Conservation (phyloP, 495 filamentous ascomycete species). For the Chaetomium tenue region DNA sequence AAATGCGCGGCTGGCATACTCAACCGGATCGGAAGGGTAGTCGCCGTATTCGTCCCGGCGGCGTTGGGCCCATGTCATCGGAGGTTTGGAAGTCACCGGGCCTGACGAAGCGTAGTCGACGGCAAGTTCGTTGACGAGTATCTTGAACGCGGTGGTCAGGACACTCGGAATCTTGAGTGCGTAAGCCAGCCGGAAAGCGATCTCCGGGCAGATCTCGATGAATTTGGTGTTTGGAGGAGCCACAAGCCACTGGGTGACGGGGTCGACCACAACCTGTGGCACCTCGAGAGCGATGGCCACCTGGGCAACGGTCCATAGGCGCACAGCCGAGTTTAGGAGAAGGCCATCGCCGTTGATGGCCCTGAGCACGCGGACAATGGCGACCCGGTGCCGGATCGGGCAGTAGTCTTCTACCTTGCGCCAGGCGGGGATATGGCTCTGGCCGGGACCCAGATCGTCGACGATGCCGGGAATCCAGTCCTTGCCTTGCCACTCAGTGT, state of each 20-base stretch:
- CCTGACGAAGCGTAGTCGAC: slow-evolving; percentile 64
- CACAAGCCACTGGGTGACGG: slow-evolving; percentile 45
- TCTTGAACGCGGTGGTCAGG: slow-evolving; percentile 40
- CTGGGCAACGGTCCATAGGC: slow-evolving; percentile 61
- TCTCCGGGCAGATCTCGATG: slow-evolving; percentile 48
- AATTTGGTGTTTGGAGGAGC: slow-evolving; percentile 44
- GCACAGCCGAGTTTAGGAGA: slow-evolving; percentile 61
- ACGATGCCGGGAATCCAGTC: slow-evolving; percentile 23
- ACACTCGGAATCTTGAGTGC: slow-evolving; percentile 38
- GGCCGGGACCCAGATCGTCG: slow-evolving; percentile 16
- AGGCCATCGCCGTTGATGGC: slow-evolving; percentile 51
- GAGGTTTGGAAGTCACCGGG: slow-evolving; percentile 10
- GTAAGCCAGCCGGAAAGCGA: slow-evolving; percentile 44
- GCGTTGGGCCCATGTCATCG: slow-evolving; percentile 27
- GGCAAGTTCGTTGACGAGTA: slow-evolving; percentile 50
- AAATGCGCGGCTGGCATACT: slow-evolving; percentile 32
- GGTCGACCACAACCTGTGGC: slow-evolving; percentile 39
- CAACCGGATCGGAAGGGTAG: slow-evolving; percentile 34
- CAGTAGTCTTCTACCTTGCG: slow-evolving; percentile 57
- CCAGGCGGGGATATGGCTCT: slow-evolving; percentile 22
- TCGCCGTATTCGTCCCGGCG: slow-evolving; percentile 37
- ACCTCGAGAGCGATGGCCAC: slow-evolving; percentile 59
- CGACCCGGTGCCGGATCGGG: slow-evolving; percentile 57
- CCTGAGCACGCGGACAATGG: slow-evolving; percentile 58
- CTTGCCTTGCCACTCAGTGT: slow-evolving; percentile 20